Conservation (phyloP, 495 filamentous ascomycete genomes). For the Penicillium silybi region DNA sequence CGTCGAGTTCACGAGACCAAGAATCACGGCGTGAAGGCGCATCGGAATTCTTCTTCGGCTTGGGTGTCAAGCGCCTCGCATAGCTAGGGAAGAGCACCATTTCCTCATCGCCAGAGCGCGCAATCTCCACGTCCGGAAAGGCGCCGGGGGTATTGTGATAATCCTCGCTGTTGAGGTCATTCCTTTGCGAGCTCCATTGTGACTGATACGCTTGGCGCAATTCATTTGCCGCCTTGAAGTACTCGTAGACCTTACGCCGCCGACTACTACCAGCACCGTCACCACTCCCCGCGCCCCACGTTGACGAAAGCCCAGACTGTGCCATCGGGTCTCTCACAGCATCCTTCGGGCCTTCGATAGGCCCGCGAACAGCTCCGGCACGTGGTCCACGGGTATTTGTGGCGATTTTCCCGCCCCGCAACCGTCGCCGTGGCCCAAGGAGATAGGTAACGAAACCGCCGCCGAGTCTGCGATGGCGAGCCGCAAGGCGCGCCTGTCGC, state of each 20-base stretch:
- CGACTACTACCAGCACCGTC: slow-evolving; percentile 64
- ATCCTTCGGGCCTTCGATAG: slow-evolving; percentile 24
- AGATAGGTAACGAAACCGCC: slow-evolving; percentile 49
- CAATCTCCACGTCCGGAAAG: slow-evolving; percentile 78
- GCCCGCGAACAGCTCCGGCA: slow-evolving; percentile 10
- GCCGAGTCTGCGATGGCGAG: slow-evolving; percentile 25
- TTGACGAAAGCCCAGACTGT: slow-evolving; percentile 30
- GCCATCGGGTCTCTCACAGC: slow-evolving; percentile 35
- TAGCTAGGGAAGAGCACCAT: slow-evolving; percentile 94
- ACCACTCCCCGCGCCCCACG: slow-evolving; percentile 27
- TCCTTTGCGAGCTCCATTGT: slow-evolving; percentile 50
- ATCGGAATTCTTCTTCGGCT: slow-evolving; percentile 22
- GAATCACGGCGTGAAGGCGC: slow-evolving; percentile 24
- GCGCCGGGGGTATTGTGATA: slow-evolving; percentile 64
- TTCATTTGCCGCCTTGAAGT: slow-evolving; percentile 85
- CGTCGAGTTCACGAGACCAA: slow-evolving; percentile 33
- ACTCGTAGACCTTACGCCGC: slow-evolving; percentile 78
- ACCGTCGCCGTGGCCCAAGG: slow-evolving; percentile 42
- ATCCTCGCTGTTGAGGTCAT: slow-evolving; percentile 47
- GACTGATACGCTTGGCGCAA: slow-evolving; percentile 76
- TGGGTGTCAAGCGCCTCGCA: slow-evolving; percentile 56
- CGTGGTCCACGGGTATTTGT: slow-evolving; percentile 2
- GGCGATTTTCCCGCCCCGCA: slow-evolving; percentile 23
- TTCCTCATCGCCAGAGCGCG: slow-evolving; percentile 77
- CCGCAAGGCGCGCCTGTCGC: slow-evolving; percentile 51